Evolutionary conservation across 306 rosid species (phyloP), one percentile per base, ranked within the genome.

Genomic region (Dalbergia cochinchinensis): DNA sequence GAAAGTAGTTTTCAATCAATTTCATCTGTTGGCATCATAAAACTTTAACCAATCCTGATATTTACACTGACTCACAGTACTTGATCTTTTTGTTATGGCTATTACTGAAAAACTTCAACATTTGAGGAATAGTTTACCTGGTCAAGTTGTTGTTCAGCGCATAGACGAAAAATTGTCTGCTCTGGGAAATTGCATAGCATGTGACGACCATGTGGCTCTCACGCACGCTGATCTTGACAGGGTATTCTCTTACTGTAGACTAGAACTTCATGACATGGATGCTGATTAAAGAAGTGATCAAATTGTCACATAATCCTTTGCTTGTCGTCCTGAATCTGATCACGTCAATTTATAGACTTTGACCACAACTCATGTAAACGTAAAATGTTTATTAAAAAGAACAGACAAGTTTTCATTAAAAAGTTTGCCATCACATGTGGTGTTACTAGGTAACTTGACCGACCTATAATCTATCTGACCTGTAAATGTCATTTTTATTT

Each of bases 191-290:
- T 90, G 94, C 53, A 89, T 94, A 26, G 90, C 94, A 2, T 94
- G 98, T 86, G 91, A 94, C 77, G 98, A 94, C 73, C 89, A 91
- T 77, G 98, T 94, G 65, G 98, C 97, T 83, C 93, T 91, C 73
- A 53, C 97, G 1, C 98, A 91, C 88, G 82, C 95, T 22, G 97
- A 94, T 82, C 98, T 91, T 42, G 97, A 90, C 85, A 88, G 37
- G 91, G 97, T 91, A 88, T 37, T 62, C 34, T 51, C 18, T 60
- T 68, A 20, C 59, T 64, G 14, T 61, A 69, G 8, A 33, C 34
- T 9, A n/a, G n/a, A 4, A 44, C 48, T 54, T 61, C 47, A 35
- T 68, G 59, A 19, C 35, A 11, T 59, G 71, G 39, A n/a, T 50
- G 67, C 22, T 50, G 37, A 48, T 53, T 58, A 79, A 63, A 41